phyloP scores from a whole-genome alignment of 345 rosid species.

The Rhodamnia rubescens region DNA sequence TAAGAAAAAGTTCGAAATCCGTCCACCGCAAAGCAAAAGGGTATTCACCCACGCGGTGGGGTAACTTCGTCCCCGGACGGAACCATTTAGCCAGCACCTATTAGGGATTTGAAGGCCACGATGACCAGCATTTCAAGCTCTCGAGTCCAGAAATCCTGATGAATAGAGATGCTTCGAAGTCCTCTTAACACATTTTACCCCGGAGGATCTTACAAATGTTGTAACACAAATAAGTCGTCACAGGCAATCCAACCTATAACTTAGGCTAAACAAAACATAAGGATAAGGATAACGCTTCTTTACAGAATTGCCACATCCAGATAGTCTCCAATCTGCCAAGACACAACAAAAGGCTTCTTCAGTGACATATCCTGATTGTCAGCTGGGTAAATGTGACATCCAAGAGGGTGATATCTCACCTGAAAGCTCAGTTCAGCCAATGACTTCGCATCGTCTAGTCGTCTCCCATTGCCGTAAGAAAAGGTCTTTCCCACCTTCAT shows the following conservation, averaged over 20 bases:
- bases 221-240: background rate
- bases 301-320: constrained; percentile 76
- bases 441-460: constrained; percentile 63
- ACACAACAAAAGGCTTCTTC: background rate
- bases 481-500: constrained; percentile 73
- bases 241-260: background rate
- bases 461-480: constrained; percentile 56
- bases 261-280: background rate
- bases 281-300: background rate
- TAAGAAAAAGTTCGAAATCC: no score
- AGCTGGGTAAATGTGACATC: background rate
- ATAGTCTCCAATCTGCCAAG: constrained; percentile 78
- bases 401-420: constrained; percentile 21
- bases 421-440: constrained; percentile 71
- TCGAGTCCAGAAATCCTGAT: background rate
- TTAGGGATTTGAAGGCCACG: background rate
- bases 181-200: background rate
- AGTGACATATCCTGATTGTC: background rate
- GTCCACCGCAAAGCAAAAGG: background rate
- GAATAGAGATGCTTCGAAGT: background rate
- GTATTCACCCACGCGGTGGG: background rate
- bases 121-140: background rate
- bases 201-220: background rate
- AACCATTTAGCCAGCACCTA: background rate
- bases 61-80: background rate